Percentiles rank a stretch among this genome's conserved stretches.
Evolutionary conservation across 768 basidiomycete genomes (phyloP).

Genomic region (Scleroderma citrinum): DNA sequence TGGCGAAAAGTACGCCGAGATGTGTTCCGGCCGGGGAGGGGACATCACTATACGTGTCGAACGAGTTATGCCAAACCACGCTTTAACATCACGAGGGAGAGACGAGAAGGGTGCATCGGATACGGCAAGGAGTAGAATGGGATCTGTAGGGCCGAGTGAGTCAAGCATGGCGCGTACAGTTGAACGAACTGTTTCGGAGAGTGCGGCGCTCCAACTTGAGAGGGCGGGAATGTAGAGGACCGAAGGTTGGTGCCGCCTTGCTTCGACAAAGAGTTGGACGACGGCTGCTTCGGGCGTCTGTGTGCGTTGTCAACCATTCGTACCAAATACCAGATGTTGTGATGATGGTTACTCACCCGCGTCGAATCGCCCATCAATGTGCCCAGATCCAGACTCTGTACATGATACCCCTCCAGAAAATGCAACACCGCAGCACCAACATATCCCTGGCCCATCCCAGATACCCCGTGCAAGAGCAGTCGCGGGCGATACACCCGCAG

Average conservation of each 20-base stretch:
- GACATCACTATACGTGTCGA: constrained; percentile 69
- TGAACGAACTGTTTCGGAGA: constrained; percentile 77
- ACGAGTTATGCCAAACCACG: constrained; percentile 82
- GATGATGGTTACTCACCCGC: constrained; percentile 46
- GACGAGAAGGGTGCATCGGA: constrained; percentile 70
- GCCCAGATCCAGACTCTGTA: constrained; percentile 91
- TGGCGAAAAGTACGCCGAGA: constrained; percentile 69
- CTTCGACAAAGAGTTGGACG: constrained; percentile 93
- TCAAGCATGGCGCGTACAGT: constrained; percentile 91
- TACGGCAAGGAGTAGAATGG: constrained; percentile 86
- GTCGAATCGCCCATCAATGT: constrained; percentile 84
- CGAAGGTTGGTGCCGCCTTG: constrained; percentile 94
- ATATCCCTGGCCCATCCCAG: constrained; percentile 89
- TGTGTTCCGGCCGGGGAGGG: constrained; percentile 47
- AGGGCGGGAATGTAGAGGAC: constrained; percentile 94
- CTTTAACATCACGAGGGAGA: constrained; percentile 75
- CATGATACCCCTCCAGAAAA: constrained; percentile 91
- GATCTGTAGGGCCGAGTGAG: constrained; percentile 85
- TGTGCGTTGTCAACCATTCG: constrained; percentile 4
- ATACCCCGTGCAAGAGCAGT: constrained; percentile 70
- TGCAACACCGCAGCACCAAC: constrained; percentile 89
- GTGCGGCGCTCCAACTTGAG: constrained; percentile 74
- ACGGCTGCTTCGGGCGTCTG: constrained; percentile 89
- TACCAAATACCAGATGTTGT: background rate
- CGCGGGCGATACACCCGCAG: constrained; percentile 87